These are phyloP conservation scores for Aspergillus carbonarius DNA, from an alignment of 2,329 filamentous ascomycete genomes.

Conservation along the genomic window DNA sequence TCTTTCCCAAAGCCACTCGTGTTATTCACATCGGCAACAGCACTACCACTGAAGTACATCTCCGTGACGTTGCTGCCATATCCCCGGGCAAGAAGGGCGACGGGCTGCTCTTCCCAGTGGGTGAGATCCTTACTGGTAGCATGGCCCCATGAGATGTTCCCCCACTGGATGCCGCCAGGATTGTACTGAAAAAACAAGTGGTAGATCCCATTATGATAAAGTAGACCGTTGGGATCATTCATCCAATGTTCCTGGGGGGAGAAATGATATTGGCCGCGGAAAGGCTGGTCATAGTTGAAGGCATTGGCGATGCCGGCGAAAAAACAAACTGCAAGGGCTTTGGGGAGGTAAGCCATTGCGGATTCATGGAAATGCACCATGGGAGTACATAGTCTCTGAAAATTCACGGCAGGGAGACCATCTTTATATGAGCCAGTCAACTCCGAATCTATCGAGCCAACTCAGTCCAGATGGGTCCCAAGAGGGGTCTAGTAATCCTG, in stretches of 20 bases:
- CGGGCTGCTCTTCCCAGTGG: conserved; percentile 12
- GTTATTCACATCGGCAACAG: conserved; percentile 62
- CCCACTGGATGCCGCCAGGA: conserved; percentile 40
- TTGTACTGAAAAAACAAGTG: conserved; percentile 57
- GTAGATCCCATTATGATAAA: conserved; percentile 33
- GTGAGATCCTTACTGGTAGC: conserved; percentile 51
- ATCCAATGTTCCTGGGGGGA: conserved; percentile 12
- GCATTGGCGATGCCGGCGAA: not conserved
- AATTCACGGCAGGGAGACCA: not conserved
- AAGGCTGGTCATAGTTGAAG: conserved; percentile 1
- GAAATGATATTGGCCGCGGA: conserved; percentile 12
- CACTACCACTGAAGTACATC: conserved; percentile 56
- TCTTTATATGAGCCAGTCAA: not conserved
- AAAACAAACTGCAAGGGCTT: not conserved
- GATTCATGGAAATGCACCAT: not conserved
- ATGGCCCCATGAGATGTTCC: conserved; percentile 51
- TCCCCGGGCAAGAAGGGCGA: conserved; percentile 36
- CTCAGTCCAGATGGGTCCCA: no score
- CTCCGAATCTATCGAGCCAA: not conserved
- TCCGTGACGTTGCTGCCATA: conserved; percentile 48
- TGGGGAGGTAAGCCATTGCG: not conserved
- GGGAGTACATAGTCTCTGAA: not conserved
- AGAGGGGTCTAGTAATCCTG: no score
- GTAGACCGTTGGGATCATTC: conserved; percentile 17
- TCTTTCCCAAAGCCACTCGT: conserved; percentile 65